Evolutionary conservation across 495 filamentous ascomycete species (phyloP).

Genomic region (Neurospora sp.): DNA sequence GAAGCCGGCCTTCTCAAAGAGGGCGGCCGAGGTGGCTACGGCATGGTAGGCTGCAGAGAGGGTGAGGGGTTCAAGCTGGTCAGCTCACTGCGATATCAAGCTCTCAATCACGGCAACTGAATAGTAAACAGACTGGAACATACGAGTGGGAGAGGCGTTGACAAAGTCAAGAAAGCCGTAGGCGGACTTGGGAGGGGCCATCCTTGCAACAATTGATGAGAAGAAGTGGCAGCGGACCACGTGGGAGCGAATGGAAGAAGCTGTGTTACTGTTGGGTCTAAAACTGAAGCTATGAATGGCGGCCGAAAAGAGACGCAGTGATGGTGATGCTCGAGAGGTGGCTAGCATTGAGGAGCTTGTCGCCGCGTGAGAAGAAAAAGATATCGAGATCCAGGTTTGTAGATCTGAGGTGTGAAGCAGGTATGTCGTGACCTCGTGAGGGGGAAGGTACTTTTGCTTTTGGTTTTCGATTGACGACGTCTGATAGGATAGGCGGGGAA

Average conservation of each 20-base stretch:
- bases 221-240: conserved; percentile 6
- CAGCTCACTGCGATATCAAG: not conserved
- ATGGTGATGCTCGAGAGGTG: not conserved
- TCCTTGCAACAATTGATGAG: conserved; percentile 21
- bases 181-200: conserved; percentile 55
- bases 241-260: conserved; percentile 1
- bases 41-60: conserved; percentile 74
- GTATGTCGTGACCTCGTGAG: not conserved
- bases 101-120: not conserved
- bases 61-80: not conserved
- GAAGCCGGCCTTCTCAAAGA: conserved; percentile 75
- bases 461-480: not conserved
- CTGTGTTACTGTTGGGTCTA: not conserved
- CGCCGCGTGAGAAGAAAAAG: not conserved
- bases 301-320: not conserved
- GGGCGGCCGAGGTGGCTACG: conserved; percentile 63
- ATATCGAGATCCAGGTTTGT: not conserved
- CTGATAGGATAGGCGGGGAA: not conserved
- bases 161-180: conserved; percentile 2
- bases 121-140: conserved; percentile 10
- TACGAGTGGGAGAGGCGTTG: conserved; percentile 86
- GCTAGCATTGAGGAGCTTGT: not conserved
- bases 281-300: not conserved
- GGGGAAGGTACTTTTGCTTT: not conserved
- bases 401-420: not conserved